phyloP scores from a whole-genome alignment of 2,329 filamentous ascomycete genomes.

The Blastomyces silverae region DNA sequence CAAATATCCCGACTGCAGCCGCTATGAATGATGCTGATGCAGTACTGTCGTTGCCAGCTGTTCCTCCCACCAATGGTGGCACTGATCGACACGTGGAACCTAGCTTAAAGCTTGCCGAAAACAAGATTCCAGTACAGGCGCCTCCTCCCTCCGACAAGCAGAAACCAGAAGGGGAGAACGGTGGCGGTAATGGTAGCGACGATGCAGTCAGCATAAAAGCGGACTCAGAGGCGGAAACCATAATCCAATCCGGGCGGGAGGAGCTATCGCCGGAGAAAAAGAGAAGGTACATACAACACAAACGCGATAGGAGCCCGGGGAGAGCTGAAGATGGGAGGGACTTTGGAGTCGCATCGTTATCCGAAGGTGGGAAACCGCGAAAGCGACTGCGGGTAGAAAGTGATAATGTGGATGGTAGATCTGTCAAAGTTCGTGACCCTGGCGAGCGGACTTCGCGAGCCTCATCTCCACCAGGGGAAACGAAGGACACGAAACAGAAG shows the following conservation, averaged over 20 bases:
- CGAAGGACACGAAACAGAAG: constrained; percentile 37
- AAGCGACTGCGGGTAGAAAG: constrained; percentile 31
- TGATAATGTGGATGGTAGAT: constrained; percentile 24
- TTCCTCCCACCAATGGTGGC: constrained; percentile 24
- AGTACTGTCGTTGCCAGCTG: constrained; percentile 35
- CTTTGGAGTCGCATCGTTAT: constrained; percentile 21
- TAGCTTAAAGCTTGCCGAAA: constrained; percentile 1
- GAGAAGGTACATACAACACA: constrained; percentile 37
- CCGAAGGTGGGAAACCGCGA: constrained; percentile 25
- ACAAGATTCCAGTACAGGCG: not conserved
- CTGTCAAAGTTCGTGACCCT: constrained; percentile 24
- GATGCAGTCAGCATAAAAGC: constrained; percentile 37
- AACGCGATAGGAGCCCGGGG: constrained; percentile 22
- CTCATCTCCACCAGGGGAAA: constrained; percentile 27
- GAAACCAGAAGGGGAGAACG: constrained; percentile 10
- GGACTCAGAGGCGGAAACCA: constrained; percentile 46
- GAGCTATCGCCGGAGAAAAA: constrained; percentile 44
- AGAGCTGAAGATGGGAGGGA: constrained; percentile 22
- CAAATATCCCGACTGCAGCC: constrained; percentile 37
- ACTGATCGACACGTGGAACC: constrained; percentile 11
- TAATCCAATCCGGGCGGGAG: constrained; percentile 44
- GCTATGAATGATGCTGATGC: constrained; percentile 45
- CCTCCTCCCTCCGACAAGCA: constrained; percentile 2
- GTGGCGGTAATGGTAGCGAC: constrained; percentile 20
- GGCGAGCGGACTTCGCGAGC: constrained; percentile 27